Percentiles rank a stretch among this genome's conserved stretches.
Conservation (phyloP, 2,329 filamentous ascomycete species). For the Bipolaris gigantea region DNA sequence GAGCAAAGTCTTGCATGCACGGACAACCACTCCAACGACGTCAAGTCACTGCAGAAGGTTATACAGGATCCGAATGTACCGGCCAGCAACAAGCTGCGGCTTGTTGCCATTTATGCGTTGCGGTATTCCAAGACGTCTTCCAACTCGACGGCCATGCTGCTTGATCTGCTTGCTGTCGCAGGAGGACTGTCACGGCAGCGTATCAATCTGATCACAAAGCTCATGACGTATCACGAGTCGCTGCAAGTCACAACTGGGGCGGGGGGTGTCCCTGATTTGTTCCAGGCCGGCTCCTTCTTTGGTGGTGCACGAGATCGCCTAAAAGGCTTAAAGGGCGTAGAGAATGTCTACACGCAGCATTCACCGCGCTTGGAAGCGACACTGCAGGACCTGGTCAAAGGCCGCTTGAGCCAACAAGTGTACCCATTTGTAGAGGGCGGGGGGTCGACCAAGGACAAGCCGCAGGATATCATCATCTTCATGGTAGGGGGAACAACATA, state of each 20-base stretch:
- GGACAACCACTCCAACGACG: constrained; percentile 86
- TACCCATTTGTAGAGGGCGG: constrained; percentile 94
- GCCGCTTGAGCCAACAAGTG: constrained; percentile 78
- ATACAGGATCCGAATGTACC: constrained; percentile 80
- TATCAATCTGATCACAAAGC: constrained; percentile 77
- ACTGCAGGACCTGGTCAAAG: constrained; percentile 90
- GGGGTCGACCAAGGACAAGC: constrained; percentile 86
- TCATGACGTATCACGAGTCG: constrained; percentile 84
- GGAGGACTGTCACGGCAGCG: constrained; percentile 76
- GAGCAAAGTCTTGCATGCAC: constrained; percentile 97
- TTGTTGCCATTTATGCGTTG: constrained; percentile 92
- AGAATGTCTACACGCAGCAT: constrained; percentile 99
- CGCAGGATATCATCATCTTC: constrained; percentile 94
- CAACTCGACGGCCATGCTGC: constrained; percentile 79
- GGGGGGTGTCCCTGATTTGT: constrained; percentile 86
- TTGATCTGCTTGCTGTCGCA: constrained; percentile 82
- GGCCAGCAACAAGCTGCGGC: constrained; percentile 78
- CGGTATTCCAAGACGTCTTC: constrained; percentile 86
- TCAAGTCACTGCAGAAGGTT: constrained; percentile 88
- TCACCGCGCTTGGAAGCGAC: constrained; percentile 85
- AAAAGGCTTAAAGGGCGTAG: constrained; percentile 93
- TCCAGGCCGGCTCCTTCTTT: constrained; percentile 86
- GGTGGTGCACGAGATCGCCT: constrained; percentile 84
- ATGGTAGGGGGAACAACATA: constrained; percentile 93
- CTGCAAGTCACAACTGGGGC: constrained; percentile 72